Conservation (phyloP, 495 filamentous ascomycete genomes). For the Glutinoglossum americanum region DNA sequence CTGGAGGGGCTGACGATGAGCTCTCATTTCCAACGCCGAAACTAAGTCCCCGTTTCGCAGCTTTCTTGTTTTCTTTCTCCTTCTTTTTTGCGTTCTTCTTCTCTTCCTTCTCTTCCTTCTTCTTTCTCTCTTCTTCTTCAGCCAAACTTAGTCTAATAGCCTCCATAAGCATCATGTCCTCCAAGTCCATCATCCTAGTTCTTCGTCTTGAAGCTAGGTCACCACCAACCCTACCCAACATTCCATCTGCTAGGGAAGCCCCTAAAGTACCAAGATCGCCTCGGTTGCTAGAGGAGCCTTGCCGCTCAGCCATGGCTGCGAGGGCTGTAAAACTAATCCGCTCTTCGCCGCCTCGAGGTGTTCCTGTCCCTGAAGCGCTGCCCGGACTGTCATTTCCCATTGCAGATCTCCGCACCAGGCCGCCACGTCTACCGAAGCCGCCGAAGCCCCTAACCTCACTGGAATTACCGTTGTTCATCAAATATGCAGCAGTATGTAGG, state of each 20-base stretch:
- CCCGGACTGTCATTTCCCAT: conserved; percentile 10
- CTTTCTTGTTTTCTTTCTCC: conserved; percentile 20
- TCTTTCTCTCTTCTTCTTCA: conserved; percentile 70
- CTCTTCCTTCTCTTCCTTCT: conserved; percentile 63
- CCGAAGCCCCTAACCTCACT: conserved; percentile 25
- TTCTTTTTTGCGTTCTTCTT: conserved; percentile 51
- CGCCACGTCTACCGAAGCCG: conserved; percentile 9
- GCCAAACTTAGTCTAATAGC: conserved; percentile 76
- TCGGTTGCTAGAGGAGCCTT: conserved; percentile 7
- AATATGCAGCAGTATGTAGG: conserved; percentile 81
- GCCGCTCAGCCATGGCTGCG: conserved; percentile 28
- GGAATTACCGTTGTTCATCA: conserved; percentile 45
- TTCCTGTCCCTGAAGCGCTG: not conserved
- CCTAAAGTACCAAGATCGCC: conserved; percentile 14
- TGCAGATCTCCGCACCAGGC: not conserved
- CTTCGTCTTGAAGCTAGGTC: conserved; percentile 27
- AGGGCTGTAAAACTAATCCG: conserved; percentile 14
- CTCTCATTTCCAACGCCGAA: conserved; percentile 25
- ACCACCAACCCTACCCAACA: not conserved
- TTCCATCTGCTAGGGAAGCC: conserved; percentile 17
- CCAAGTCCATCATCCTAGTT: conserved; percentile 61
- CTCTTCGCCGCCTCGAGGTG: not conserved
- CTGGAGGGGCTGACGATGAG: conserved; percentile 11
- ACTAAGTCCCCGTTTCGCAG: conserved; percentile 17
- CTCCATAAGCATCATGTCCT: conserved; percentile 98